These are phyloP conservation scores for Panicum hallii DNA, from an alignment of 202 grass and related monocot species.

Conservation along the genomic window DNA sequence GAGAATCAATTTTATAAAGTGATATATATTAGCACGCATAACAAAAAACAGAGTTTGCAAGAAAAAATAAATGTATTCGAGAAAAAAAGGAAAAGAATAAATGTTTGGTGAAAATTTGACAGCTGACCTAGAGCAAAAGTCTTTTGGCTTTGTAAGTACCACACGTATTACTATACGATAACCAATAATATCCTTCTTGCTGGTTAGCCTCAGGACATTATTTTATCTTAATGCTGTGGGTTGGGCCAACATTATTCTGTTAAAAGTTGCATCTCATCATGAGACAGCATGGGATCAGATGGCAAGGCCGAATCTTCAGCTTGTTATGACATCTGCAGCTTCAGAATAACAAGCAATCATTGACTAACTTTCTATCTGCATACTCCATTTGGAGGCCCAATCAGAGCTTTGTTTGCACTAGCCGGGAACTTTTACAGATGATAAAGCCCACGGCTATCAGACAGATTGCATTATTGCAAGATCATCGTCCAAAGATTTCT, in stretches of 20 bases:
- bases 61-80: not conserved
- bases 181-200: slow-evolving; percentile 39
- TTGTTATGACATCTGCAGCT: slow-evolving; percentile 30
- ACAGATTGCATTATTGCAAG: slow-evolving; percentile 13
- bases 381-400: slow-evolving; percentile 42
- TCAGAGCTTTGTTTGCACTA: slow-evolving; percentile 39
- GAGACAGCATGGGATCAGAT: slow-evolving; percentile 33
- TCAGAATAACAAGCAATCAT: slow-evolving; percentile 44
- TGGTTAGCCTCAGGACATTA: slow-evolving; percentile 6
- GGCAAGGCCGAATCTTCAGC: slow-evolving; percentile 35
- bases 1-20: not conserved
- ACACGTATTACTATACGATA: slow-evolving; percentile 2
- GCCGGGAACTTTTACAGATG: slow-evolving; percentile 24
- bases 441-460: slow-evolving; percentile 30
- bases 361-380: slow-evolving; percentile 22
- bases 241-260: slow-evolving; percentile 45
- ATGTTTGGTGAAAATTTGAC: slow-evolving; percentile 18
- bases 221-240: slow-evolving; percentile 27
- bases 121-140: slow-evolving; percentile 22
- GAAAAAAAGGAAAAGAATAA: not conserved
- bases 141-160: slow-evolving; percentile 1
- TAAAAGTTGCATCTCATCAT: slow-evolving; percentile 50
- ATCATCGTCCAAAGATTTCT: slow-evolving; percentile 35
- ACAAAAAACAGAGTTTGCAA: not conserved
- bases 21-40: not conserved